These are phyloP conservation scores for Dicorynia guianensis DNA, from an alignment of 306 rosid genomes.

Conservation along the genomic window DNA sequence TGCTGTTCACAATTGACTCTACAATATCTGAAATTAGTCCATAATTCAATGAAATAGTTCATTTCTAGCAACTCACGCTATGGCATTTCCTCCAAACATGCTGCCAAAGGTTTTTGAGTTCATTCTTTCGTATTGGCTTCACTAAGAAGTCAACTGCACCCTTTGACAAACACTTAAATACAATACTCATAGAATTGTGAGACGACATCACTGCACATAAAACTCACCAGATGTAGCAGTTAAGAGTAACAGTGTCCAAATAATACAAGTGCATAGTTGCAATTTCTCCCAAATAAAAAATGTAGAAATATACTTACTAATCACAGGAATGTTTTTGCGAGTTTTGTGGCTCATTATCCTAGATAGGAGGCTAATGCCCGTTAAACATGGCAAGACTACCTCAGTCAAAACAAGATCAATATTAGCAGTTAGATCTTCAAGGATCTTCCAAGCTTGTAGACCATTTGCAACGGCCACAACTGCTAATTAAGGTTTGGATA, in stretches of 20 bases:
- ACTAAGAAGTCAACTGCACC: slow-evolving; percentile 74
- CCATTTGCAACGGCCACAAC: slow-evolving; percentile 71
- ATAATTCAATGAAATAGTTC: too few relatives aligned
- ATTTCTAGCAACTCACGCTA: slow-evolving; percentile 61
- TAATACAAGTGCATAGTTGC: too few relatives aligned
- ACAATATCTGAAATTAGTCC: too few relatives aligned
- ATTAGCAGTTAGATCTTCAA: slow-evolving; percentile 56
- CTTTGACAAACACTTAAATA: slow-evolving; percentile 71
- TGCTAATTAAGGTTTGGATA: slow-evolving; percentile 37
- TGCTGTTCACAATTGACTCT: too few relatives aligned
- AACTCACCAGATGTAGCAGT: slow-evolving; percentile 9
- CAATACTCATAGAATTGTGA: slow-evolving; percentile 66
- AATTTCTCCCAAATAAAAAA: background rate
- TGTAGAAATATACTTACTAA: slow-evolving; percentile 58
- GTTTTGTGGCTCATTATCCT: slow-evolving; percentile 64
- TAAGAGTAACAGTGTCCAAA: background rate
- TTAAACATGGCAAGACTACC: slow-evolving; percentile 69
- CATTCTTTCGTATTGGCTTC: slow-evolving; percentile 74
- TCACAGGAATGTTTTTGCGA: slow-evolving; percentile 67
- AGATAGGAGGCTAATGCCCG: slow-evolving; percentile 69
- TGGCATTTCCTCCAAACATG: slow-evolving; percentile 77
- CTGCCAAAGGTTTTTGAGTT: slow-evolving; percentile 77
- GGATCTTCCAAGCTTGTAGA: slow-evolving; percentile 65
- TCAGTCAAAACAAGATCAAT: slow-evolving; percentile 68
- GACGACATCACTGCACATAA: slow-evolving; percentile 65